Conservation (phyloP, 768 basidiomycete species). For the Asterophora lycoperdoides region DNA sequence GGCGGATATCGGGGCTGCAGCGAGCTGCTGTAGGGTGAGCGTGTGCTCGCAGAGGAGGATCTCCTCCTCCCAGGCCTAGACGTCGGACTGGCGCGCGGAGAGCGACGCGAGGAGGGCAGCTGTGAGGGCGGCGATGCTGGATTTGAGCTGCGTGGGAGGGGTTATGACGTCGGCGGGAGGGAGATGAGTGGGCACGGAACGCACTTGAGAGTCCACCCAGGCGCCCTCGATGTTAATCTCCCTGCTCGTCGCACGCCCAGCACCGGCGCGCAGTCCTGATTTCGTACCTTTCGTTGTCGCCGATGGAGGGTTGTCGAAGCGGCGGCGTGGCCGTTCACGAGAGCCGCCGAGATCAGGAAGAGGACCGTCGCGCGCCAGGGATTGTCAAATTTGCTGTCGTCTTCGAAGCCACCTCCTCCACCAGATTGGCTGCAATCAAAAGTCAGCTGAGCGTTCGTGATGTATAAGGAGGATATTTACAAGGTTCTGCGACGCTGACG, state of each 20-base stretch:
- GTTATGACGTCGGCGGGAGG: no score
- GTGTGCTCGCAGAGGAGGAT: conserved; percentile 83
- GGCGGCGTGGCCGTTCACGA: conserved; percentile 61
- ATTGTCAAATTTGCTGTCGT: conserved; percentile 77
- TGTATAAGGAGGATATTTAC: conserved; percentile 45
- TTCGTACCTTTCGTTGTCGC: conserved; percentile 86
- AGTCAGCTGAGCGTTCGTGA: conserved; percentile 10
- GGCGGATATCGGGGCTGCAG: conserved; percentile 44
- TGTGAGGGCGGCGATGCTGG: conserved; percentile 1
- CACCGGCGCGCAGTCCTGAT: conserved; percentile 62
- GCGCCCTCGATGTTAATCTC: conserved; percentile 44
- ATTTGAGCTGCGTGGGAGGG: conserved; percentile 37
- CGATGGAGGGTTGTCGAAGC: conserved; percentile 52
- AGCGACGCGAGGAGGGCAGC: no score
- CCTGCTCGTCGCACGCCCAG: conserved; percentile 66
- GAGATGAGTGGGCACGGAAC: not conserved
- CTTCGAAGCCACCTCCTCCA: conserved; percentile 43
- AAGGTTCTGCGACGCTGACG: conserved; percentile 93
- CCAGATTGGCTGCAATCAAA: conserved; percentile 60
- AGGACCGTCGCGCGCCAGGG: conserved; percentile 89
- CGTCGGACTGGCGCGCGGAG: conserved; percentile 88
- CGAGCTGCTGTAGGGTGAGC: conserved; percentile 39
- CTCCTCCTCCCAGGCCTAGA: conserved; percentile 98
- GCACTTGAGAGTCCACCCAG: conserved; percentile 31
- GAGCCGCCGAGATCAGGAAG: conserved; percentile 64